A percentile compares a stretch with the other conserved stretches of the same genome.
Evolutionary conservation across 2,329 filamentous ascomycete species (phyloP).

Genomic region (Fusarium continuum): DNA sequence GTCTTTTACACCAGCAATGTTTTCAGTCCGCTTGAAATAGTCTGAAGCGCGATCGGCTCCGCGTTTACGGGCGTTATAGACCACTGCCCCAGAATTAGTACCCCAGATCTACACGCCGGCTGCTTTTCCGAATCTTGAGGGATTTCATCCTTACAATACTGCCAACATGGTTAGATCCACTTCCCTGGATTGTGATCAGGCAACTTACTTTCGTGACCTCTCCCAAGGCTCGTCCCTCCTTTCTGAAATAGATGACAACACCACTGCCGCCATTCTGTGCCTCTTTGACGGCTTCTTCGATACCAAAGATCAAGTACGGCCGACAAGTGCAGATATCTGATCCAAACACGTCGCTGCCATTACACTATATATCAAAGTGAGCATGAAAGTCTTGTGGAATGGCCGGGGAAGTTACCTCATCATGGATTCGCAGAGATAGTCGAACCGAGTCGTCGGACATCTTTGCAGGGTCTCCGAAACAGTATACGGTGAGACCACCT

Average conservation of each 20-base stretch:
- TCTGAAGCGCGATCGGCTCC: slow-evolving; percentile 83
- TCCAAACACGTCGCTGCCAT: slow-evolving; percentile 96
- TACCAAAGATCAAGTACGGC: slow-evolving; percentile 95
- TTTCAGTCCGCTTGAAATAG: slow-evolving; percentile 97
- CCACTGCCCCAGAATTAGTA: slow-evolving; percentile 53
- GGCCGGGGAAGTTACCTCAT: slow-evolving; percentile 58
- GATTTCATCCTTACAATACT: slow-evolving; percentile 36
- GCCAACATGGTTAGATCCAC: slow-evolving; percentile 25
- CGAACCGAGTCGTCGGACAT: slow-evolving; percentile 87
- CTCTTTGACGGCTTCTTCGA: slow-evolving; percentile 97
- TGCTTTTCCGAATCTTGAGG: background rate
- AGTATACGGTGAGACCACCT: slow-evolving; percentile 93
- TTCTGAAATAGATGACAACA: slow-evolving; percentile 98
- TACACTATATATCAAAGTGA: slow-evolving; percentile 65
- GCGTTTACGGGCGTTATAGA: slow-evolving; percentile 83
- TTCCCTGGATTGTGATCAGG: background rate
- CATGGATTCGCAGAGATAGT: slow-evolving; percentile 83
- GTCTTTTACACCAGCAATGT: slow-evolving; percentile 94
- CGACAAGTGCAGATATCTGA: slow-evolving; percentile 98
- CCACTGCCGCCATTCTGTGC: slow-evolving; percentile 93
- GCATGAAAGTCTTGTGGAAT: background rate
- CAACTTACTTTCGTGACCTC: slow-evolving; percentile 89
- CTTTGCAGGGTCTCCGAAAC: slow-evolving; percentile 93
- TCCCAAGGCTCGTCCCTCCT: slow-evolving; percentile 92
- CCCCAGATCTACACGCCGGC: slow-evolving; percentile 14